These are phyloP conservation scores for Kockovaella imperatae DNA, from an alignment of 768 basidiomycete genomes.

Conservation along the genomic window DNA sequence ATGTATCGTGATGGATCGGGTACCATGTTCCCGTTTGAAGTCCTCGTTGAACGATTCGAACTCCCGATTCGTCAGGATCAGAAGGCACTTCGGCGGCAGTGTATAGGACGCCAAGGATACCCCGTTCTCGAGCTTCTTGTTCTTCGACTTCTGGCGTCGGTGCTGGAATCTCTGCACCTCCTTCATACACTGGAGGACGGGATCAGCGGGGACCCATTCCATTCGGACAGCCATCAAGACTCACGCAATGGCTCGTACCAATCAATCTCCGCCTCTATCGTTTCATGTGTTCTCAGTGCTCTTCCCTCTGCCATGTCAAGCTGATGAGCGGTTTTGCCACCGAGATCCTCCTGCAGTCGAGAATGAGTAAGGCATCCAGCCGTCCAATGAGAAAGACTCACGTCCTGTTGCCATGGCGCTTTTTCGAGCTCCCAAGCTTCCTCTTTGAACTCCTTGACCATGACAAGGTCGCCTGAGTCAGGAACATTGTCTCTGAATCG, in stretches of 20 bases:
- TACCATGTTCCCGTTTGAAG: not conserved
- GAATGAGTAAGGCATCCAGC: not conserved
- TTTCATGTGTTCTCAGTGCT: slow-evolving; percentile 8
- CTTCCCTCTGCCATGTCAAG: slow-evolving; percentile 23
- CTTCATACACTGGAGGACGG: too few species aligned
- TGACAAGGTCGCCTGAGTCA: slow-evolving; percentile 18
- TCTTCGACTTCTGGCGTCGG: slow-evolving; percentile 16
- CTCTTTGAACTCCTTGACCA: slow-evolving; percentile 19
- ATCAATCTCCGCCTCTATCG: slow-evolving; percentile 13
- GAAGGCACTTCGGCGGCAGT: not conserved
- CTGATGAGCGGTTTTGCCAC: slow-evolving; percentile 17
- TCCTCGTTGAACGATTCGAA: slow-evolving; percentile 1
- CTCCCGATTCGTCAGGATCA: slow-evolving; percentile 6
- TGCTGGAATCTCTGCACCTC: not conserved
- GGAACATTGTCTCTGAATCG: slow-evolving; percentile 23
- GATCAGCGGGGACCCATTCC: slow-evolving; percentile 2
- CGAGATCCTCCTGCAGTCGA: slow-evolving; percentile 10
- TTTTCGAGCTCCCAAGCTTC: slow-evolving; percentile 26
- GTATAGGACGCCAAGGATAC: slow-evolving; percentile 20
- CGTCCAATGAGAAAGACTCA: slow-evolving; percentile 2
- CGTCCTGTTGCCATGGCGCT: slow-evolving; percentile 14
- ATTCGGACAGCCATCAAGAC: slow-evolving; percentile 11
- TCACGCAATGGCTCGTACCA: slow-evolving; percentile 34
- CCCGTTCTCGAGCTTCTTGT: slow-evolving; percentile 27
- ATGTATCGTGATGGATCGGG: too few species aligned